A percentile compares a stretch with the other conserved stretches of the same genome.
Evolutionary conservation across 495 filamentous ascomycete species (phyloP).

Genomic region (Xylaria scruposa): DNA sequence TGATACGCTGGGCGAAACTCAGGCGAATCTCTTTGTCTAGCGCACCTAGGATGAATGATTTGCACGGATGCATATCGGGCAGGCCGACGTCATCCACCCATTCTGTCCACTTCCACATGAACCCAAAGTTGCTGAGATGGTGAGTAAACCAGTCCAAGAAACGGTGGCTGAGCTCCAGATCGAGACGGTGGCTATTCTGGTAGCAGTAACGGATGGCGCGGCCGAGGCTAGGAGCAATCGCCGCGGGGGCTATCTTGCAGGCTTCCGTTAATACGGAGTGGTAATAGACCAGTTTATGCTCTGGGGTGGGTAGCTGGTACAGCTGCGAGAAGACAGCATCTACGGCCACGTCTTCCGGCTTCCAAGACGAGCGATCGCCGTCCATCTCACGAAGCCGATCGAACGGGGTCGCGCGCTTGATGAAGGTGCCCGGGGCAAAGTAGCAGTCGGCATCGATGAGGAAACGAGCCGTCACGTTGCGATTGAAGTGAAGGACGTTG

Average conservation of each 20-base stretch:
- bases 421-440: constrained; percentile 85
- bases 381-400: constrained; percentile 83
- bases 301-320: constrained; percentile 82
- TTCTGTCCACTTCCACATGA: constrained; percentile 99
- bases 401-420: constrained; percentile 89
- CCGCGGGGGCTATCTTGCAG: constrained; percentile 93
- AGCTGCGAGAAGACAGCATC: constrained; percentile 97
- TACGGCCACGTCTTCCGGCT: constrained; percentile 96
- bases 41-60: constrained; percentile 87
- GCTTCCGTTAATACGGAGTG: constrained; percentile 92
- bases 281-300: constrained; percentile 96
- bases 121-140: constrained; percentile 98
- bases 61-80: constrained; percentile 79
- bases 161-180: constrained; percentile 83
- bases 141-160: constrained; percentile 99
- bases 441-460: constrained; percentile 95
- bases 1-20: constrained; percentile 94
- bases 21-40: constrained; percentile 97
- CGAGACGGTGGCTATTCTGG: constrained; percentile 76
- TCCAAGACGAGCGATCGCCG: constrained; percentile 79
- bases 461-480: constrained; percentile 82
- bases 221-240: constrained; percentile 93
- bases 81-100: constrained; percentile 90
- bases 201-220: constrained; percentile 94
- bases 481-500: constrained; percentile 91